Evolutionary conservation across 768 basidiomycete species (phyloP).

Genomic region (Hebeloma cylindrosporum): DNA sequence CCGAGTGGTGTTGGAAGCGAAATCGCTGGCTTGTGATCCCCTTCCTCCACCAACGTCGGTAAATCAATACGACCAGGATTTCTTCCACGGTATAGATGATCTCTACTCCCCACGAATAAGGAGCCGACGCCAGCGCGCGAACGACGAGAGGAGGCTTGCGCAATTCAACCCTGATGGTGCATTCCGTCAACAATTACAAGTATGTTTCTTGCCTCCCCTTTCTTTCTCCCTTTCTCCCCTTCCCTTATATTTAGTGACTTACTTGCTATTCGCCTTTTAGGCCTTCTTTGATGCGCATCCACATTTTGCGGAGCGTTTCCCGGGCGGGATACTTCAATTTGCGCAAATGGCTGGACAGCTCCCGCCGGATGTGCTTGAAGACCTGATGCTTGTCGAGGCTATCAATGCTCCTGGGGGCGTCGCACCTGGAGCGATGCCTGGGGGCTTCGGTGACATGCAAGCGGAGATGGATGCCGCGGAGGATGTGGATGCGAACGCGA

Average conservation of each 20-base stretch:
- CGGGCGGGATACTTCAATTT: slow-evolving; percentile 66
- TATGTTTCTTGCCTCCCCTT: slow-evolving; percentile 18
- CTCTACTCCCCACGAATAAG: slow-evolving; percentile 37
- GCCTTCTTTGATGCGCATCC: slow-evolving; percentile 60
- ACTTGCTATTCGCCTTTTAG: slow-evolving; percentile 22
- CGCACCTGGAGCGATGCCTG: slow-evolving; percentile 47
- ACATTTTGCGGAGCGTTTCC: slow-evolving; percentile 54
- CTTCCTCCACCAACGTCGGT: slow-evolving; percentile 68
- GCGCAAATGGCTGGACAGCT: slow-evolving; percentile 54
- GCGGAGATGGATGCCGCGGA: slow-evolving; percentile 16
- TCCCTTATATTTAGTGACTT: not conserved
- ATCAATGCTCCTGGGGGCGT: slow-evolving; percentile 30
- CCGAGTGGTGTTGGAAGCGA: slow-evolving; percentile 45
- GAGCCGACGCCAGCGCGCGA: slow-evolving; percentile 41
- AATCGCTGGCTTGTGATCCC: slow-evolving; percentile 80
- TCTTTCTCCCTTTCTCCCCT: not conserved
- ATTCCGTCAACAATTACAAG: slow-evolving; percentile 58
- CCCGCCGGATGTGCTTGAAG: slow-evolving; percentile 59
- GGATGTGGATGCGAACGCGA: slow-evolving; percentile 21
- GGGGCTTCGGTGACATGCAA: slow-evolving; percentile 36
- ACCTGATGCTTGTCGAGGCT: slow-evolving; percentile 52
- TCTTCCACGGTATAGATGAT: slow-evolving; percentile 70
- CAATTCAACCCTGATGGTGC: slow-evolving; percentile 57
- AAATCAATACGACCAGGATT: slow-evolving; percentile 66
- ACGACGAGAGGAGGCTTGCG: slow-evolving; percentile 53